Evolutionary conservation across 768 basidiomycete genomes (phyloP).

Genomic region (Mycena latifolia): DNA sequence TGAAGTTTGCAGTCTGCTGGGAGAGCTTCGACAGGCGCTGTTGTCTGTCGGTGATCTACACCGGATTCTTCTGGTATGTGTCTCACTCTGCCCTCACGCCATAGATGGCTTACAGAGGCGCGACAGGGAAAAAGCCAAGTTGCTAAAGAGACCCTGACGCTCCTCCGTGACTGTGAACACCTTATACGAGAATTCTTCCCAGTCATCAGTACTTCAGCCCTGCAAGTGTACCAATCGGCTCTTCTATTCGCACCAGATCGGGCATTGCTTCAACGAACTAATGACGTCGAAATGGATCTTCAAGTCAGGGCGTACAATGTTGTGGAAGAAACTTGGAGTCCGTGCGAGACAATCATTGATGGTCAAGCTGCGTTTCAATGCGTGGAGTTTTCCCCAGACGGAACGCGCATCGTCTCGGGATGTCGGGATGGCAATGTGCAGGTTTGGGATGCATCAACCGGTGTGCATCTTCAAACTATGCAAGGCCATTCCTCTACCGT

Average conservation of each 20-base stretch:
- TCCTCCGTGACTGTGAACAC: constrained; percentile 27
- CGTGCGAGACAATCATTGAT: neutral
- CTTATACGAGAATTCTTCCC: constrained; percentile 25
- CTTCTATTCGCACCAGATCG: constrained; percentile 3
- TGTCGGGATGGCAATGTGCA: neutral
- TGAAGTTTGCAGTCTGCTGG: constrained; percentile 32
- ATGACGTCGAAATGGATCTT: neutral
- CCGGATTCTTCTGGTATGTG: neutral
- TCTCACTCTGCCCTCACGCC: neutral
- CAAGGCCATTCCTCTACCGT: neutral
- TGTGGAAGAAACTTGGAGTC: neutral
- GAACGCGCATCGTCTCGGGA: neutral
- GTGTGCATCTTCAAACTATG: neutral
- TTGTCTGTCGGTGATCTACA: neutral
- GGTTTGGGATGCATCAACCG: constrained; percentile 1
- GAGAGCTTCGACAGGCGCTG: constrained; percentile 15
- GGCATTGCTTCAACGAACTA: neutral
- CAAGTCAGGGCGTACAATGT: neutral
- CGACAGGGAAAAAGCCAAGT: too few species aligned
- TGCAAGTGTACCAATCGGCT: constrained; percentile 29
- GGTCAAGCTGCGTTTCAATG: neutral
- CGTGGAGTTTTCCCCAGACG: neutral
- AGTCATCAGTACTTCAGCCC: constrained; percentile 29
- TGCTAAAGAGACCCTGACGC: neutral
- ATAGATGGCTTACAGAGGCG: too few species aligned